A percentile compares a stretch with the other conserved stretches of the same genome.
phyloP scores from a whole-genome alignment of 768 basidiomycete genomes.

The Kockovaella imperatae region DNA sequence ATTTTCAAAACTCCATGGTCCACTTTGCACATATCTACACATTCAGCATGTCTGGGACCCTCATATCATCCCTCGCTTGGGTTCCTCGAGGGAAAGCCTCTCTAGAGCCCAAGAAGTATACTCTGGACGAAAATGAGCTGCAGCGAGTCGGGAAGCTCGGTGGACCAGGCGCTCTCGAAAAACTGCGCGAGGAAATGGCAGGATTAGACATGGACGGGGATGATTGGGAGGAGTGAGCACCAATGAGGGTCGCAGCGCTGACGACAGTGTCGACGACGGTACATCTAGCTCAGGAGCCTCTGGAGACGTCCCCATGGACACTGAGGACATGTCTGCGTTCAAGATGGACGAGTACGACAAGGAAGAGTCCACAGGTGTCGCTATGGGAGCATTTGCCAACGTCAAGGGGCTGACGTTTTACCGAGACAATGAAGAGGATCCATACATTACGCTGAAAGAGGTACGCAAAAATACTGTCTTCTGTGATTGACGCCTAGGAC shows the following conservation, averaged over 20 bases:
- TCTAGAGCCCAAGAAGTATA: conserved; percentile 73
- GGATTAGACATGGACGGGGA: conserved; percentile 60
- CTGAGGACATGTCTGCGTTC: conserved; percentile 63
- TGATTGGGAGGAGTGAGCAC: conserved; percentile 85
- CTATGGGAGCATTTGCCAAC: conserved; percentile 74
- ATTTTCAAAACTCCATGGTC: not conserved
- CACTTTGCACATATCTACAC: not conserved
- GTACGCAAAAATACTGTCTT: conserved; percentile 47
- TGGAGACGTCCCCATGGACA: conserved; percentile 50
- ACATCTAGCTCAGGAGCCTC: conserved; percentile 46
- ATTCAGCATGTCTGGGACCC: conserved; percentile 40
- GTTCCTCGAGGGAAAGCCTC: conserved; percentile 70
- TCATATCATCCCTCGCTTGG: conserved; percentile 49
- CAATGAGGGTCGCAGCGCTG: not conserved
- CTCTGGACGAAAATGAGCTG: conserved; percentile 81
- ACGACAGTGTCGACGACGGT: conserved; percentile 7
- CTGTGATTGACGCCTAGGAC: conserved; percentile 28
- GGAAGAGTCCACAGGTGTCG: conserved; percentile 51
- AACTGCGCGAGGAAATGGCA: conserved; percentile 70
- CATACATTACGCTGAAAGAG: conserved; percentile 92
- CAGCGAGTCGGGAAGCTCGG: conserved; percentile 82
- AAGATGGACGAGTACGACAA: conserved; percentile 88
- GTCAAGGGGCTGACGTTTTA: conserved; percentile 93
- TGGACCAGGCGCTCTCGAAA: conserved; percentile 78
- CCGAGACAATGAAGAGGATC: conserved; percentile 84